phyloP scores from a whole-genome alignment of 306 rosid species.

The Lagenaria siceraria region DNA sequence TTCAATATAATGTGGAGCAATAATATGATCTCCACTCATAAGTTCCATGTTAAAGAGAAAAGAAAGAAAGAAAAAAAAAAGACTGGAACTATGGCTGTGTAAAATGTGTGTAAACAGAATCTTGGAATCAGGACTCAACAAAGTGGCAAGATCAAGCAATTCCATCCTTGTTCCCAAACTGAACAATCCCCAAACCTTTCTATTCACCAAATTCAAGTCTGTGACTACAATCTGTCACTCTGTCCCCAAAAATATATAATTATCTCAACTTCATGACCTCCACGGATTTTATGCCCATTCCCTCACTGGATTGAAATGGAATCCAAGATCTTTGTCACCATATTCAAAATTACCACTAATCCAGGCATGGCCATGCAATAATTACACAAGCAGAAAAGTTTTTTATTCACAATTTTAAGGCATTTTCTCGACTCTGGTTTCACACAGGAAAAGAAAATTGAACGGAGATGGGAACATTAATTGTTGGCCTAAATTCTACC shows the following conservation, averaged over 20 bases:
- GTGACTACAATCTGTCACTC: background rate
- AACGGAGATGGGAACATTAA: background rate
- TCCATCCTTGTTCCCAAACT: background rate
- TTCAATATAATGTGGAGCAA: background rate
- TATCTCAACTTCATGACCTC: background rate
- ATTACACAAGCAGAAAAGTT: background rate
- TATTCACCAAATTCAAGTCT: background rate
- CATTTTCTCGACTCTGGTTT: background rate
- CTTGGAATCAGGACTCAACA: background rate
- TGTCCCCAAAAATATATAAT: background rate
- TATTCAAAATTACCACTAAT: background rate
- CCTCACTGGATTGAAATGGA: background rate
- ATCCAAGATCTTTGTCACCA: background rate
- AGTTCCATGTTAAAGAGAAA: background rate
- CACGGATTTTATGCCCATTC: background rate
- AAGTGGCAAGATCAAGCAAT: background rate
- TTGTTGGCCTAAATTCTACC: background rate
- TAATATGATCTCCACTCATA: background rate
- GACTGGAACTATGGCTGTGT: background rate
- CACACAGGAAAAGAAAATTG: background rate
- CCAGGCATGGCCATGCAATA: background rate
- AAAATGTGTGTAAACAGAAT: background rate
- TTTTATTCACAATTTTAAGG: background rate
- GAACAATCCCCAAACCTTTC: background rate
- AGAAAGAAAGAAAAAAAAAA: background rate